Evolutionary conservation across 257 asterid species (phyloP).

Genomic region (Apocynum venetum): DNA sequence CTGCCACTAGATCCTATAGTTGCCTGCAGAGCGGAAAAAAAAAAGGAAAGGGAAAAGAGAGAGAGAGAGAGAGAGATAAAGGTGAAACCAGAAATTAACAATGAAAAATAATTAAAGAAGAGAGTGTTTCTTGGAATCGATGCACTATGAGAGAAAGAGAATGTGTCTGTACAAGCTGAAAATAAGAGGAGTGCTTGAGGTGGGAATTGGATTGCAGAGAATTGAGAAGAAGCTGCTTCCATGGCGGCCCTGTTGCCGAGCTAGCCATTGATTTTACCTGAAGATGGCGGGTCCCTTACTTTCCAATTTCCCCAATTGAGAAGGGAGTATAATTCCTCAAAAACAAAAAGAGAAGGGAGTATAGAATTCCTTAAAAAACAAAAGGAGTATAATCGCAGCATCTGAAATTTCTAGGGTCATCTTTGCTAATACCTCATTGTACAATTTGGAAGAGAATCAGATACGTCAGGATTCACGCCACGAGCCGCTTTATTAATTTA

Average conservation of each 20-base stretch:
- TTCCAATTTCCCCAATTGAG: background rate
- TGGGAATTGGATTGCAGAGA: conserved; percentile 74
- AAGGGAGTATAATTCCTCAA: background rate
- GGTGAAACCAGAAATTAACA: background rate
- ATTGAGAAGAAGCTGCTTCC: conserved; percentile 86
- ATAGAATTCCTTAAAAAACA: too few relatives aligned
- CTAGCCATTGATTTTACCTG: background rate
- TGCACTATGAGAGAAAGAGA: background rate
- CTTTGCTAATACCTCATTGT: too few relatives aligned
- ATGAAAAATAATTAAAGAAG: background rate
- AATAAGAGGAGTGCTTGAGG: conserved; percentile 62
- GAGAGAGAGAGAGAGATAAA: background rate
- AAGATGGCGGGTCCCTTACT: background rate
- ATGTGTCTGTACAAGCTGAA: conserved; percentile 58
- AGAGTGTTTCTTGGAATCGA: background rate
- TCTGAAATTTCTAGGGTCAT: too few relatives aligned
- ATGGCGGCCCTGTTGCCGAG: conserved; percentile 41
- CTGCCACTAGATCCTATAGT: conserved; percentile 58
- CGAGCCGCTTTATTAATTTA: too few relatives aligned
- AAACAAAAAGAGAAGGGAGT: too few relatives aligned
- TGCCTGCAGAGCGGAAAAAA: conserved; percentile 43
- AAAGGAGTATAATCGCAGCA: too few relatives aligned
- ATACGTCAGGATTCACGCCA: too few relatives aligned
- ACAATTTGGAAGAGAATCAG: too few relatives aligned
- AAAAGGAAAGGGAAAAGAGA: too few relatives aligned